Evolutionary conservation across 768 basidiomycete species (phyloP).

Genomic region (Sporobolomyces roseus): DNA sequence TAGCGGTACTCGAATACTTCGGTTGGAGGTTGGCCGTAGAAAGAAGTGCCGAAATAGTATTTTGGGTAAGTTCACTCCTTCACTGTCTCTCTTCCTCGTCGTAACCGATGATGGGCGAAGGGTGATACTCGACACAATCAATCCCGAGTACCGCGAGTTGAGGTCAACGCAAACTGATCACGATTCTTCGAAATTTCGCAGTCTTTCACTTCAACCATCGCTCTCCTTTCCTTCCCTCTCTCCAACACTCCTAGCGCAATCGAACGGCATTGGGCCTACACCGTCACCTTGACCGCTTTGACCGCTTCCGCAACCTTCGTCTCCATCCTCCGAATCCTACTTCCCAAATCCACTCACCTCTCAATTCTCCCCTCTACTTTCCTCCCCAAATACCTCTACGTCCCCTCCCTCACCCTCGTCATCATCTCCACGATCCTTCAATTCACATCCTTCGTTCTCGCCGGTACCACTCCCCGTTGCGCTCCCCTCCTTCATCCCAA

Average conservation of each 20-base stretch:
- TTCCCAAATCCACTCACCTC: slow-evolving; percentile 27
- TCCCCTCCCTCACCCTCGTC: slow-evolving; percentile 9
- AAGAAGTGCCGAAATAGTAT: background rate
- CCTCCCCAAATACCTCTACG: background rate
- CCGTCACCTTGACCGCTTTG: slow-evolving; percentile 20
- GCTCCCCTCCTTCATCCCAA: slow-evolving; percentile 19
- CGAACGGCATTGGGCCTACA: slow-evolving; percentile 34
- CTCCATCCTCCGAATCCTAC: slow-evolving; percentile 28
- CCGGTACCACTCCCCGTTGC: slow-evolving; percentile 21
- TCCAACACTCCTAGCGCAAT: background rate
- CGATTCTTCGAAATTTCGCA: background rate
- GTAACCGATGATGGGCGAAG: too few species aligned
- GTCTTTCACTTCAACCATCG: slow-evolving; percentile 5
- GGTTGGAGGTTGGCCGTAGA: slow-evolving; percentile 7
- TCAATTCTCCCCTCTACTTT: slow-evolving; percentile 12
- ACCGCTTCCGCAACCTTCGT: slow-evolving; percentile 7
- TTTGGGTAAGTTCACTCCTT: slow-evolving; percentile 29
- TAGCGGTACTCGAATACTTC: background rate
- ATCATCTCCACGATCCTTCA: background rate
- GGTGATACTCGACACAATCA: too few species aligned
- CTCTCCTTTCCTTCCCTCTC: slow-evolving; percentile 20
- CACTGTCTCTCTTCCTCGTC: too few species aligned
- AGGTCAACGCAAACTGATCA: background rate
- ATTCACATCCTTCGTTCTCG: slow-evolving; percentile 5
- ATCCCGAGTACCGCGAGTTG: too few species aligned